Evolutionary conservation across 495 filamentous ascomycete species (phyloP), one percentile per base, ranked within the genome.

Genomic region (Podospora fimiseda): DNA sequence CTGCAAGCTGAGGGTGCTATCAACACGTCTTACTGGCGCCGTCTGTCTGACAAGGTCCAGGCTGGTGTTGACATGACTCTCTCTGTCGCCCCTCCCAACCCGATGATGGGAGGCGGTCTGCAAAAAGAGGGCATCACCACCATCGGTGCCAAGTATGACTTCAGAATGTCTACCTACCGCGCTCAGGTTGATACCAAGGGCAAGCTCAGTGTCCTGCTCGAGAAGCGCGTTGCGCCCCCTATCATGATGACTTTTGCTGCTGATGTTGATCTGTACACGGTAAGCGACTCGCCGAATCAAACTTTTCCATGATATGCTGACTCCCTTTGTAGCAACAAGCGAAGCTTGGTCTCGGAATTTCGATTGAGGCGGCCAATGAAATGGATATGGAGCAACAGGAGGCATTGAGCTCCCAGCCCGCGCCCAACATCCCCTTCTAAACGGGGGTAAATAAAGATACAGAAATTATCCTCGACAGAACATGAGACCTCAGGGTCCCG

Each of bases 131-230:
- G 94, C 41, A 79, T 87, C 45, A 90, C 93, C 50, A 87, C 90
- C 38, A 77, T 96, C 60, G 94, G 93, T 63, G 90, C 89, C 60
- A 99, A 97, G 74, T 99, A 99, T 69, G 93, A 97, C 65, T 99
- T 99, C 84, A 80, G 89, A 52, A 85, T 88, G 65, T 92, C 89
- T 36, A 91, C 88, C 9, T 95, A 96, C 81, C 82, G 91, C 56
- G 93, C 92, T 18, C 94, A 97, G 72, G 79, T 99, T 48, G 93
- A 99, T 72, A 92, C 89, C 63, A 81, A 88, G 55, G 94, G 94
- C 60, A 93, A 90, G 76, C 79, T 99, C 57, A 87, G 85, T 72
- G 93, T 88, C 65, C 76, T 96, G 60, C 76, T 97, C 53, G 94
- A 99, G 79, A 97, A 96, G 83, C 81, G 89, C 60, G 84, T 99